Evolutionary conservation across 75 land plant genomes (phyloP).

Genomic region (Cunninghamia lanceolata): DNA sequence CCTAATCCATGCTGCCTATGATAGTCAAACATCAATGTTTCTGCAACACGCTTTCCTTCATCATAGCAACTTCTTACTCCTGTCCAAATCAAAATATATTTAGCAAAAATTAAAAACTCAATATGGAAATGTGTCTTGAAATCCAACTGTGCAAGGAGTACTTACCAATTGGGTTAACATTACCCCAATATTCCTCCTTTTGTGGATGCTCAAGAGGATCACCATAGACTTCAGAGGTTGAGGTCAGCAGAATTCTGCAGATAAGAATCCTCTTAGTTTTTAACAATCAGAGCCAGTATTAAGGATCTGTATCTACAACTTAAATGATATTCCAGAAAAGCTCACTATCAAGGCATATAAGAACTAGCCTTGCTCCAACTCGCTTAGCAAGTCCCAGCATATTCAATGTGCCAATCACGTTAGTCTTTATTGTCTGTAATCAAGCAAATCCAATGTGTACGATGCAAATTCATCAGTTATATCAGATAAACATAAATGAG

Average conservation of each 20-base stretch:
- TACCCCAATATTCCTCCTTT: conserved; percentile 80
- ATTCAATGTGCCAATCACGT: conserved; percentile 82
- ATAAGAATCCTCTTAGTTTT: background rate
- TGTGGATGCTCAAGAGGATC: conserved; percentile 90
- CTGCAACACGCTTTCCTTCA: conserved; percentile 98
- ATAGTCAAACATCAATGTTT: conserved; percentile 95
- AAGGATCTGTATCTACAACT: background rate
- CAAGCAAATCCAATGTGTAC: background rate
- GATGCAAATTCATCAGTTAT: background rate
- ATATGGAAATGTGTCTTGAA: background rate
- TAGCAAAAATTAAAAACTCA: background rate
- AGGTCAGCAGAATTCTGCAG: conserved; percentile 73
- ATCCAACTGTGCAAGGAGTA: background rate
- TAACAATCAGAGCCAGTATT: background rate
- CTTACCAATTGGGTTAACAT: conserved; percentile 87
- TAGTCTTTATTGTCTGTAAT: conserved; percentile 78
- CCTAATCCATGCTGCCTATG: conserved; percentile 96
- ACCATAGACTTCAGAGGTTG: conserved; percentile 87
- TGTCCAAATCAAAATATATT: conserved; percentile 14
- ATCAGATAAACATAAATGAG: background rate
- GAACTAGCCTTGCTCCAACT: conserved; percentile 72
- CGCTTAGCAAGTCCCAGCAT: conserved; percentile 89
- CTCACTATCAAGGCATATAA: background rate
- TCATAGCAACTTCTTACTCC: conserved; percentile 98
- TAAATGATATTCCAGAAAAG: background rate